Percentiles rank a stretch among this genome's conserved stretches.
Evolutionary conservation across 768 basidiomycete species (phyloP).

Genomic region (Tylopilus subfusipes): DNA sequence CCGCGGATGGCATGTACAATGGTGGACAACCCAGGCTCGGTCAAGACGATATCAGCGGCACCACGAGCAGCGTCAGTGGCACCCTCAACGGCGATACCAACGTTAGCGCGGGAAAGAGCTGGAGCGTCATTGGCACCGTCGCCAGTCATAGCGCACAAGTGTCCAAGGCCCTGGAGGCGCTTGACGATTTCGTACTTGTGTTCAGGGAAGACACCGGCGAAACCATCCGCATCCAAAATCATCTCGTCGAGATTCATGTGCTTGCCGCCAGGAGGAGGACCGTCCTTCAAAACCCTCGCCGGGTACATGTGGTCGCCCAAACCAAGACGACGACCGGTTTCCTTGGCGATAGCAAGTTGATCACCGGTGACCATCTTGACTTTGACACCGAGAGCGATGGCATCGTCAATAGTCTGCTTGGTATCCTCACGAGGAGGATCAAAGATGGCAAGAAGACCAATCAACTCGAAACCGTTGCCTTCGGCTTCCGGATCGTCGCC

Average conservation of each 20-base stretch:
- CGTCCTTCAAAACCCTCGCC: conserved; percentile 97
- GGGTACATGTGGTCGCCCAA: conserved; percentile 99
- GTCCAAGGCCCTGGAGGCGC: conserved; percentile 93
- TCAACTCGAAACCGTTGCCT: conserved; percentile 96
- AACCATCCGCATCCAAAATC: conserved; percentile 99
- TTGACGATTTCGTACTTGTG: conserved; percentile 99
- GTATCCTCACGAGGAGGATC: conserved; percentile 98
- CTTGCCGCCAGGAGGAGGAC: conserved; percentile 83
- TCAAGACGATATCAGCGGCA: conserved; percentile 96
- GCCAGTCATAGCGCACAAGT: conserved; percentile 98
- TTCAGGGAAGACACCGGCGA: conserved; percentile 98
- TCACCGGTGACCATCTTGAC: conserved; percentile 99
- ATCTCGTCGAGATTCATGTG: conserved; percentile 88
- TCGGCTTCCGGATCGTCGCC: conserved; percentile 78
- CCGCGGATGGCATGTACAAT: conserved; percentile 99
- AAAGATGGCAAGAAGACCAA: conserved; percentile 96
- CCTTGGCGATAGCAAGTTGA: conserved; percentile 99
- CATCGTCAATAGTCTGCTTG: conserved; percentile 98
- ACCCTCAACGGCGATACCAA: conserved; percentile 99
- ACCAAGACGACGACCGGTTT: conserved; percentile 96
- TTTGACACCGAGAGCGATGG: conserved; percentile 90
- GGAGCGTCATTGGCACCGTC: conserved; percentile 99
- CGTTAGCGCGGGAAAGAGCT: conserved; percentile 95
- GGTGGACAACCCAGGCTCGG: conserved; percentile 97
- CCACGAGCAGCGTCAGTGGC: conserved; percentile 98